Evolutionary conservation across 2,329 filamentous ascomycete species (phyloP).

Genomic region (Emmonsiellopsis sp.): DNA sequence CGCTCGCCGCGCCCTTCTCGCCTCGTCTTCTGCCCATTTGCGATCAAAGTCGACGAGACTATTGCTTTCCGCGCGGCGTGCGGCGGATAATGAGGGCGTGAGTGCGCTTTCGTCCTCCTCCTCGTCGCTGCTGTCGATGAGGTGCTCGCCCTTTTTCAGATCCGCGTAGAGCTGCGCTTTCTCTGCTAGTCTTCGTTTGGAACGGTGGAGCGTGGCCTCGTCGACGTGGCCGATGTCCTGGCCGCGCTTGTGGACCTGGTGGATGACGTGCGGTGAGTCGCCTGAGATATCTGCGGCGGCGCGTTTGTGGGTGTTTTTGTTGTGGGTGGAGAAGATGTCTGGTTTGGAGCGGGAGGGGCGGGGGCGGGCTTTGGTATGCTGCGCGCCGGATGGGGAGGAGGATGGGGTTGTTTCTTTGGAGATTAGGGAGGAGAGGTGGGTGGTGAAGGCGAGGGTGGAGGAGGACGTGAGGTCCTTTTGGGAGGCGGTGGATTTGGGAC

Average conservation of each 20-base stretch:
- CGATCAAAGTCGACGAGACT: constrained; percentile 84
- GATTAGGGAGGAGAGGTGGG: constrained; percentile 76
- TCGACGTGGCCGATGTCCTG: constrained; percentile 55
- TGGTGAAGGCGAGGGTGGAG: constrained; percentile 74
- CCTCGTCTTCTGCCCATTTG: constrained; percentile 75
- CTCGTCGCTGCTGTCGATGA: constrained; percentile 38
- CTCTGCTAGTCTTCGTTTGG: constrained; percentile 75
- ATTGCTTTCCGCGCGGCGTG: constrained; percentile 23
- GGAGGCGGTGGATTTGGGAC: constrained; percentile 51
- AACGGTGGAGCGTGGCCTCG: constrained; percentile 50
- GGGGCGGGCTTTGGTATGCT: constrained; percentile 31
- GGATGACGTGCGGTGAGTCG: constrained; percentile 46
- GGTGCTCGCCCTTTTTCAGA: constrained; percentile 81
- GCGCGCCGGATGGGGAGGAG: constrained; percentile 30
- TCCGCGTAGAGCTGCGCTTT: constrained; percentile 83
- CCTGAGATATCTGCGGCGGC: constrained; percentile 51
- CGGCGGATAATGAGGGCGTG: constrained; percentile 17
- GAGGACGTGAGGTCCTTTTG: constrained; percentile 60
- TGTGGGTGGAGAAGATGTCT: constrained; percentile 60
- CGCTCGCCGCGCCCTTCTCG: constrained; percentile 20
- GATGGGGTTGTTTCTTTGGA: constrained; percentile 33
- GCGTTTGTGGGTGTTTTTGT: constrained; percentile 53
- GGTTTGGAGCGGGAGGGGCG: constrained; percentile 49
- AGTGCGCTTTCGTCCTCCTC: constrained; percentile 13
- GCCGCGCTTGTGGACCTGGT: constrained; percentile 52